Base-by-base conservation (phyloP, 805 yeast genomes). In the Saccharomycodes ludwigii region DNA sequence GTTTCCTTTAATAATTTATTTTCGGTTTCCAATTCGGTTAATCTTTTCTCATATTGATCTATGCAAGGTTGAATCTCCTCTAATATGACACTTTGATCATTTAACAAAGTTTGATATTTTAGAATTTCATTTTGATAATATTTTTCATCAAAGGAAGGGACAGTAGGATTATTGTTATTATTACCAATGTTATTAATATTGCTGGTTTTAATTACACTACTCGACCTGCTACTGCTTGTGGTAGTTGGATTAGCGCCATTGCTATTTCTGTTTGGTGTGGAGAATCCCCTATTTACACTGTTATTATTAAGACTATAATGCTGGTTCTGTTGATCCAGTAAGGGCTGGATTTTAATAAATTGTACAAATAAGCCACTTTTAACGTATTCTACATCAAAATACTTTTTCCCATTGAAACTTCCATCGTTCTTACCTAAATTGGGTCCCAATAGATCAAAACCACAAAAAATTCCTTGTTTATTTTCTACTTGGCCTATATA, bases 391-490 rank as follows among this genome's bases (percentile, higher is more conserved):
- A 86, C 82, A 4, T 61, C 59, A 48, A 86, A 86, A 50, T 85
- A 85, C 33, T 61, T 61, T 6, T 59, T 49, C 0, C 94, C 94
- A 35, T 76, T 69, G 27, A 75, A 84, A 25, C 70, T 67, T n/a
- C 98, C 98, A 33, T 73, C 69, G 48, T 88, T 91, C 52, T 83
- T 81, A 15, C 98, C 98, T 33, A 71, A 61, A 4, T 60, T 48
- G 0, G 68, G 75, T 2, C 81, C 86, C n/a, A 73, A 46, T 26
- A 88, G 59, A 50, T 88, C 96, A 5, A 88, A 66, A 3, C 98
- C 98, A 4, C 86, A 95, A 59, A 76, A 88, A 8, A 65, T 61
- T 0, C 95, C 94, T 5, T 58, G 54, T 47, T 81, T 83, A 15
- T 76, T 76, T 15, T 73, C 68, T 12, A 88, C 82, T 2, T 66